Evolutionary conservation across 2,329 filamentous ascomycete genomes (phyloP), one percentile per base, ranked within the genome.

Genomic region (Chaetomium sp.): DNA sequence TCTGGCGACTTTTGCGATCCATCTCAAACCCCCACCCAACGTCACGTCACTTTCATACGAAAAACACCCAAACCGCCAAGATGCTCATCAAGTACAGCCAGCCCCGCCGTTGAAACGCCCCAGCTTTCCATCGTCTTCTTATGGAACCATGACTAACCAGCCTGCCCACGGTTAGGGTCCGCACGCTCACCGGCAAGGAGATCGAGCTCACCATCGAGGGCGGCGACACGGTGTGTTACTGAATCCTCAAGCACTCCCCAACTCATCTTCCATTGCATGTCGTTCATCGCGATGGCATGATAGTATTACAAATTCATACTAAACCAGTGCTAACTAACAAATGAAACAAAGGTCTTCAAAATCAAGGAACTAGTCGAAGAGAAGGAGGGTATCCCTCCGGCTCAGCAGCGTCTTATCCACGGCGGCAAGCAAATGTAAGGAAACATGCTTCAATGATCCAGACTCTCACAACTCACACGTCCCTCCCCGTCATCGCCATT

Each of bases 291-390:
- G 2, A 27, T 27, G n/a, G n/a, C 19, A 27, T 27, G 19, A 27
- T 3, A 27, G 19, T 27, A 27, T 27, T 3, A 27, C 3, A 3
- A 27, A 27, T 27, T 27, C 19, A 27, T 27, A 27, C 19, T 27
- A 2, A 27, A 3, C 19, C 2, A 27, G 19, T 12, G 43, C 9
- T 32, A 19, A 45, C 43, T 10, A 3, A 5, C 43, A 6, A 46
- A 46, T n/a, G 36, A 19, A 49, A 3, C 1, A 27, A 14, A 95
- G 91, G 89, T 97, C 65, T 86, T 88, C 42, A 86, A 91, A 72
- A 97, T 99, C 80, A 99, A 99, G 80, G 94, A 97, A 76, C 91
- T 92, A 68, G 94, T 99, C 54, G 94, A 99, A 74, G 94, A 99
- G 78, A 97, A 97, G 76, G 94, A 97, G 71, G 94, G 94, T 55